Evolutionary conservation across 2,329 filamentous ascomycete genomes (phyloP).

Genomic region (Venturia pyrina): DNA sequence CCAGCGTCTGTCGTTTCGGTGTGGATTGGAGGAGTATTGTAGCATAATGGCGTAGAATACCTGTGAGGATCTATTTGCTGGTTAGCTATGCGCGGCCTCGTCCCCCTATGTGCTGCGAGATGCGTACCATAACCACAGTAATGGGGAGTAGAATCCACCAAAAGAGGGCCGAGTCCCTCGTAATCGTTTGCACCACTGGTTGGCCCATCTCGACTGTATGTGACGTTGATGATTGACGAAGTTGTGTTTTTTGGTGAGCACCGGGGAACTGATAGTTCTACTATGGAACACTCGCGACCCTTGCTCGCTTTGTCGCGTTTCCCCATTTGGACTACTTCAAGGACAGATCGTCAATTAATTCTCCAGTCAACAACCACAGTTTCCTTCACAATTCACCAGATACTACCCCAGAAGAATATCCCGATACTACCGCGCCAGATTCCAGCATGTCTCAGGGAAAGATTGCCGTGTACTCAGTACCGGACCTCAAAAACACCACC

Average conservation of each 20-base stretch:
- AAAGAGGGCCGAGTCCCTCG: conserved; percentile 95
- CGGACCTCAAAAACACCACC: conserved; percentile 89
- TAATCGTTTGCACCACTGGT: conserved; percentile 84
- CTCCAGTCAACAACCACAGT: background rate
- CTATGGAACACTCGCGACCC: background rate
- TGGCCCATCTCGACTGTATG: conserved; percentile 57
- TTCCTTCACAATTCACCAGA: background rate
- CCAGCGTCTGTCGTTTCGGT: conserved; percentile 71
- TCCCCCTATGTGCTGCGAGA: background rate
- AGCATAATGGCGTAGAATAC: conserved; percentile 91
- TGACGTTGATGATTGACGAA: background rate
- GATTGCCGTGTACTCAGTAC: conserved; percentile 52
- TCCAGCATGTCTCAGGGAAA: conserved; percentile 6
- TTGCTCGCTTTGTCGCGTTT: background rate
- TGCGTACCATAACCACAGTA: conserved; percentile 80
- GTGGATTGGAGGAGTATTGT: conserved; percentile 78
- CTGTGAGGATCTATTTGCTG: conserved; percentile 63
- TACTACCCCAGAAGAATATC: background rate
- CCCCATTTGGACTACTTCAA: background rate
- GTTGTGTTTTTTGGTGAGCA: background rate
- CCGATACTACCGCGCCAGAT: background rate
- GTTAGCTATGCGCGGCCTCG: conserved; percentile 14
- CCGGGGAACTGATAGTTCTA: background rate
- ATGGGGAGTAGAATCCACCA: conserved; percentile 99
- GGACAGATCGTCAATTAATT: background rate